Evolutionary conservation across 495 filamentous ascomycete genomes (phyloP).

Genomic region (Annulohypoxylon stygium): DNA sequence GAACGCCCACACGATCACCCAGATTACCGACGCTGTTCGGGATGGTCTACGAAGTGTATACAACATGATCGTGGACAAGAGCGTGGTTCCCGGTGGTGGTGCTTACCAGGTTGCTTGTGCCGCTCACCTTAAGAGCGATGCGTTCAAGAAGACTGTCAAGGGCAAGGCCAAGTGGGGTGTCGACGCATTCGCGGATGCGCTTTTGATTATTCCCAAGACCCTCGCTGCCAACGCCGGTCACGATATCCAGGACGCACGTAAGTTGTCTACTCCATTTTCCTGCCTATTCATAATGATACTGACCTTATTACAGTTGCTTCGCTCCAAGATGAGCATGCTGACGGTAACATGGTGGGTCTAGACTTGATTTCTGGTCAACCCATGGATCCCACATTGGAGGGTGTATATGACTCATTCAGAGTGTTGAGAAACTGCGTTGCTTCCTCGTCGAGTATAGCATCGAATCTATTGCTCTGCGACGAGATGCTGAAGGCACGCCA

Average conservation of each 20-base stretch:
- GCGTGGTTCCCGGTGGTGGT: constrained; percentile 93
- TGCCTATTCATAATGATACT: constrained; percentile 21
- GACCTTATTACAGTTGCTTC: constrained; percentile 71
- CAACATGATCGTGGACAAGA: constrained; percentile 98
- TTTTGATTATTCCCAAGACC: constrained; percentile 95
- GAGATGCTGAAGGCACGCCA: constrained; percentile 97
- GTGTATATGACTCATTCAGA: constrained; percentile 96
- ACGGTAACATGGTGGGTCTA: constrained; percentile 89
- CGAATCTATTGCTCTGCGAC: constrained; percentile 94
- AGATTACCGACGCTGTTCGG: constrained; percentile 96
- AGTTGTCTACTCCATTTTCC: constrained; percentile 51
- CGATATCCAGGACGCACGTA: constrained; percentile 93
- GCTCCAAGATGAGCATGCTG: constrained; percentile 84
- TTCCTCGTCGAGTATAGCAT: constrained; percentile 93
- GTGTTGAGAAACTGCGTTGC: constrained; percentile 93
- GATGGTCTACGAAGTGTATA: constrained; percentile 95
- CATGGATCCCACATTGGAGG: constrained; percentile 94
- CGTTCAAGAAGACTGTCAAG: constrained; percentile 87
- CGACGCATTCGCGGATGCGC: constrained; percentile 91
- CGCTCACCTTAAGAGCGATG: constrained; percentile 85
- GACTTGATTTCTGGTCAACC: constrained; percentile 87
- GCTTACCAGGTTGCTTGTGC: constrained; percentile 97
- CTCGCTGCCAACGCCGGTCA: constrained; percentile 96
- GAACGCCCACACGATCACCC: constrained; percentile 94
- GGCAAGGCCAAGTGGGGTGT: constrained; percentile 98